Evolutionary conservation across 2,329 filamentous ascomycete species (phyloP).

Genomic region (Fusarium pseudoanthophilum): DNA sequence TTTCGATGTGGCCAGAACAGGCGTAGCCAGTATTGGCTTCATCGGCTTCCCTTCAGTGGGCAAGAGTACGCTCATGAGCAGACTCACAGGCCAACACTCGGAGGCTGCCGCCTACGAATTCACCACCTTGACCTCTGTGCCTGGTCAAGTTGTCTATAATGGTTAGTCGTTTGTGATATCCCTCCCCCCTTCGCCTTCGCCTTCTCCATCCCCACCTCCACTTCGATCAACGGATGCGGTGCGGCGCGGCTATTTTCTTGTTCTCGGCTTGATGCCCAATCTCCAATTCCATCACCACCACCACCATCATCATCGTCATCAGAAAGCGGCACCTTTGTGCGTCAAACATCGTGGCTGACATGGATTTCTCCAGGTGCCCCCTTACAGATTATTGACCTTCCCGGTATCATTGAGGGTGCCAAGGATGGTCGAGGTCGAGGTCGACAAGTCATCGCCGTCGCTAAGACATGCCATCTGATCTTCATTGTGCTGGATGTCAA

Average conservation of each 20-base stretch:
- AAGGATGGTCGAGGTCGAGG: conserved; percentile 98
- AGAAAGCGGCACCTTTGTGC: conserved; percentile 14
- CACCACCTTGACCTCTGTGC: conserved; percentile 96
- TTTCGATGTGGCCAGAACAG: conserved; percentile 97
- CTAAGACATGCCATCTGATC: conserved; percentile 98
- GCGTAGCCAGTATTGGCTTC: conserved; percentile 96
- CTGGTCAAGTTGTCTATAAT: conserved; percentile 95
- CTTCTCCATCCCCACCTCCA: neutral
- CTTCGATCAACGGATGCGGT: neutral
- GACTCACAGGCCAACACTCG: conserved; percentile 93
- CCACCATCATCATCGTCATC: neutral
- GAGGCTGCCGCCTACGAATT: conserved; percentile 98
- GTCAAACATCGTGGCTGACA: conserved; percentile 35
- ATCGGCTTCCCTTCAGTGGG: conserved; percentile 98
- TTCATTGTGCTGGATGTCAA: conserved; percentile 99
- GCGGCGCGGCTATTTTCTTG: conserved; percentile 11
- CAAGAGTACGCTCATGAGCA: conserved; percentile 97
- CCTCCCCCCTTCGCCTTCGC: neutral
- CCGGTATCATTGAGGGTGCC: conserved; percentile 98
- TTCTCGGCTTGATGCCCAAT: conserved; percentile 31
- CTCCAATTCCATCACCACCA: conserved; percentile 3
- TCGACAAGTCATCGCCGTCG: conserved; percentile 97
- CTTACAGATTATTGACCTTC: conserved; percentile 97
- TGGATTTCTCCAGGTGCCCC: conserved; percentile 71
- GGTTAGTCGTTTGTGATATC: conserved; percentile 56